phyloP scores from a whole-genome alignment of 176 grass and related monocot species.

The Poa pratensis region DNA sequence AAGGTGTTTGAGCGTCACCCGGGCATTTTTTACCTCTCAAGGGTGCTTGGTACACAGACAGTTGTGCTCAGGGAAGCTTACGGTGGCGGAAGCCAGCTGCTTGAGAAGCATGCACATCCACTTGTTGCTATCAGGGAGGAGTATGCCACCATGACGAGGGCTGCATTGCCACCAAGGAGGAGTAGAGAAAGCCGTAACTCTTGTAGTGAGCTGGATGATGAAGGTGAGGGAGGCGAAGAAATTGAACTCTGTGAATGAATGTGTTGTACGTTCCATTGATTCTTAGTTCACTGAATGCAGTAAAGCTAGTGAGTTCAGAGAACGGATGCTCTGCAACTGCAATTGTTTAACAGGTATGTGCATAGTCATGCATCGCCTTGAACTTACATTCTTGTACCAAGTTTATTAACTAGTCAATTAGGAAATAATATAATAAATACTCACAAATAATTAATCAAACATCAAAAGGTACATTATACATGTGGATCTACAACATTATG shows the following conservation, averaged over 20 bases:
- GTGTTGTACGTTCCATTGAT: not conserved
- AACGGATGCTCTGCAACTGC: not conserved
- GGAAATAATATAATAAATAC: too few relatives aligned
- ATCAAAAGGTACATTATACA: too few relatives aligned
- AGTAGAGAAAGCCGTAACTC: not conserved
- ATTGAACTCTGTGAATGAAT: slow-evolving; percentile 39
- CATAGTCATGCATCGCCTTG: too few relatives aligned
- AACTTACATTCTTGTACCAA: too few relatives aligned
- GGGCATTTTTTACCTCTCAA: slow-evolving; percentile 30
- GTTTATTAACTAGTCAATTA: too few relatives aligned
- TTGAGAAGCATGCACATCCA: slow-evolving; percentile 58
- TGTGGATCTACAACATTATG: too few relatives aligned
- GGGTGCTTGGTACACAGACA: slow-evolving; percentile 64
- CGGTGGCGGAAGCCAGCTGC: slow-evolving; percentile 44
- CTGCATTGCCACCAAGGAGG: slow-evolving; percentile 45
- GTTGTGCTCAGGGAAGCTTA: slow-evolving; percentile 81
- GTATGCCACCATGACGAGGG: slow-evolving; percentile 57
- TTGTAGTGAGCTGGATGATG: slow-evolving; percentile 22
- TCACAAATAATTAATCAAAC: too few relatives aligned
- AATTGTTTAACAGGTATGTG: not conserved
- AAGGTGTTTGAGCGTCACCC: slow-evolving; percentile 83
- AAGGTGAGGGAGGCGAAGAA: slow-evolving; percentile 20
- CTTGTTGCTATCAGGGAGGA: slow-evolving; percentile 65
- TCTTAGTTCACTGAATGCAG: slow-evolving; percentile 14
- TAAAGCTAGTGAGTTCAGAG: not conserved